Evolutionary conservation across 1,139 yeast species (phyloP), one percentile per base, ranked within the genome.

Genomic region (Neolecta irregularis): DNA sequence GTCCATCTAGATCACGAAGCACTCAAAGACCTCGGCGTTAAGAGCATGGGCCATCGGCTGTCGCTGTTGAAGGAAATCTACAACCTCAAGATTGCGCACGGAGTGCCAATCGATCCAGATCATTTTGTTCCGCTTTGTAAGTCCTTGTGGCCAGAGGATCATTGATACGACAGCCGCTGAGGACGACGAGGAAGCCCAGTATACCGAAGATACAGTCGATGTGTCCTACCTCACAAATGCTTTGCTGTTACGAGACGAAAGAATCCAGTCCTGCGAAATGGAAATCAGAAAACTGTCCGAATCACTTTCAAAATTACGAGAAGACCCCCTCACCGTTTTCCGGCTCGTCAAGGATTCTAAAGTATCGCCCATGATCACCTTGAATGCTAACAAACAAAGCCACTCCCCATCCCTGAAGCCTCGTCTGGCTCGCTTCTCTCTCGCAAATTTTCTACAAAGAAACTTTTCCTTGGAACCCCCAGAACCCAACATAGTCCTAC

Each of bases 381-480:
- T n/a, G n/a, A n/a, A n/a, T n/a, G n/a, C n/a, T n/a, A n/a, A n/a
- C n/a, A n/a, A 35, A 45, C 54, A 32, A 58, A 56, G 41, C 65
- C 65, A 7, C 48, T 61, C 34, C 65, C 65, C 4, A 58, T 59
- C 9, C 65, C 64, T 1, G 61, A 55, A 11, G 46, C 24, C 20
- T 19, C 33, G 11, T n/a, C 37, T 26, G 13, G 32, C 8, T 11
- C 37, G n/a, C 20, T 26, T 9, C 31, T 30, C 26, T 7, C 28
- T 7, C 24, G 41, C 19, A 30, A 37, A 30, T 16, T 31, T 25
- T 26, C 38, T 31, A 35, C 41, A 13, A 37, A 35, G 20, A 33
- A 32, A 15, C 34, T 35, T 17, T 35, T 35, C 31, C 31, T 35
- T 9, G 37, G 37, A 5, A 24, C 34, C 9, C 34, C 38, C 4